Evolutionary conservation across 139 green algal genomes (phyloP).

Genomic region (Deuterostichococcus epilithicus): DNA sequence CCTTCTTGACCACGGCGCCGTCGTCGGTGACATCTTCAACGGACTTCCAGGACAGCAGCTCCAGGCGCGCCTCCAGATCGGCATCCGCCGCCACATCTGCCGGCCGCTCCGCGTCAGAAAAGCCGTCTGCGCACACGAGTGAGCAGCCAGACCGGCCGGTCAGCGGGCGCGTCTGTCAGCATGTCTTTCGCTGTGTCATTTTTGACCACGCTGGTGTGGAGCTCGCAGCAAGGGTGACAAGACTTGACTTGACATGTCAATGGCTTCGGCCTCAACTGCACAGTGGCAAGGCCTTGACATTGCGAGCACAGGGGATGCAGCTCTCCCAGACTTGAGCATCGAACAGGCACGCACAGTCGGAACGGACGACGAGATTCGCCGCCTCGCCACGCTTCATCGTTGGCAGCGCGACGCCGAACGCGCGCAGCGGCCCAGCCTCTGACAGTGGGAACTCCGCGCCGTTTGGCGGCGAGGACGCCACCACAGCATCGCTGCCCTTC

Average conservation of each 20-base stretch:
- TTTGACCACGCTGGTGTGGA: no score
- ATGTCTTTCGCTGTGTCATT: no score
- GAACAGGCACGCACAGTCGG: constrained; percentile 55
- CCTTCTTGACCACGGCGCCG: constrained; percentile 73
- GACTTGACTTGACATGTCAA: no score
- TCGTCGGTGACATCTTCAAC: constrained; percentile 46
- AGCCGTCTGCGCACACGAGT: constrained; percentile 46
- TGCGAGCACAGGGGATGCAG: neutral
- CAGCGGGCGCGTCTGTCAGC: no score
- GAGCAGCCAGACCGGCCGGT: neutral
- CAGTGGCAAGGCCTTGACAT: neutral
- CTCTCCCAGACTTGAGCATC: neutral
- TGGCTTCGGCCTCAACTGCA: no score
- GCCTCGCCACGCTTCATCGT: constrained; percentile 81
- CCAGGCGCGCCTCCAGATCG: constrained; percentile 66
- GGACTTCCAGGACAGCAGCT: constrained; percentile 68
- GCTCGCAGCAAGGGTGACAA: no score
- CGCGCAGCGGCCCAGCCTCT: constrained; percentile 18
- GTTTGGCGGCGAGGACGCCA: constrained; percentile 41
- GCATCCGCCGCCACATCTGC: constrained; percentile 51
- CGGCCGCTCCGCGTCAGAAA: constrained; percentile 46
- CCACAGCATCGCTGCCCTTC: constrained; percentile 31
- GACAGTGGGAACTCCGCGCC: constrained; percentile 54
- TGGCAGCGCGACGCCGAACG: constrained; percentile 48
- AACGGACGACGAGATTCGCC: constrained; percentile 49